These are phyloP conservation scores for Russula griseocarnosa DNA, from an alignment of 768 basidiomycete genomes.

Conservation along the genomic window DNA sequence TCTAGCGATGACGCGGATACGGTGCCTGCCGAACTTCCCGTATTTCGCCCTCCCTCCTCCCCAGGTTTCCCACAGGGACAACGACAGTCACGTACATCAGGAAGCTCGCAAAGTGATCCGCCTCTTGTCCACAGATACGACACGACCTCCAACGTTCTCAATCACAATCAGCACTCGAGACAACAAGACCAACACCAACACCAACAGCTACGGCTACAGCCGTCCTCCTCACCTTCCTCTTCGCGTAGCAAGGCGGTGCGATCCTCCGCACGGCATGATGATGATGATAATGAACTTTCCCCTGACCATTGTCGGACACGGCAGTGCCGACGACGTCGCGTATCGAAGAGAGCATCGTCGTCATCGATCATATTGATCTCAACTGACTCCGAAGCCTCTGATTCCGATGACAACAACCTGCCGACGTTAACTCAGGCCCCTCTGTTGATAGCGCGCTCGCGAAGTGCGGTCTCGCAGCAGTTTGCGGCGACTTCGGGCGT, in stretches of 20 bases:
- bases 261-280: background rate
- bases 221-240: background rate
- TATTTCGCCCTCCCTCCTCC: background rate
- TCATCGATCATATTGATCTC: slow-evolving; percentile 39
- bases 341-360: slow-evolving; percentile 6
- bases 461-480: background rate
- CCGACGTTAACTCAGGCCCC: slow-evolving; percentile 26
- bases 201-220: background rate
- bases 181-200: background rate
- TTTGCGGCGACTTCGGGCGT: background rate
- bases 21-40: slow-evolving; percentile 16
- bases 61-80: background rate
- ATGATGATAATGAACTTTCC: background rate
- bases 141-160: background rate
- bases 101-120: background rate
- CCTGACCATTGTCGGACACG: background rate
- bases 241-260: background rate
- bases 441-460: slow-evolving; percentile 31
- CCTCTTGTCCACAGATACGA: background rate
- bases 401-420: slow-evolving; percentile 4
- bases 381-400: slow-evolving; percentile 37
- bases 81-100: background rate
- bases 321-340: background rate
- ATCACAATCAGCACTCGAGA: background rate
- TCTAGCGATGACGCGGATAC: slow-evolving; percentile 15